Conservation (phyloP, 345 rosid genomes). For the Leavenworthia alabamica region DNA sequence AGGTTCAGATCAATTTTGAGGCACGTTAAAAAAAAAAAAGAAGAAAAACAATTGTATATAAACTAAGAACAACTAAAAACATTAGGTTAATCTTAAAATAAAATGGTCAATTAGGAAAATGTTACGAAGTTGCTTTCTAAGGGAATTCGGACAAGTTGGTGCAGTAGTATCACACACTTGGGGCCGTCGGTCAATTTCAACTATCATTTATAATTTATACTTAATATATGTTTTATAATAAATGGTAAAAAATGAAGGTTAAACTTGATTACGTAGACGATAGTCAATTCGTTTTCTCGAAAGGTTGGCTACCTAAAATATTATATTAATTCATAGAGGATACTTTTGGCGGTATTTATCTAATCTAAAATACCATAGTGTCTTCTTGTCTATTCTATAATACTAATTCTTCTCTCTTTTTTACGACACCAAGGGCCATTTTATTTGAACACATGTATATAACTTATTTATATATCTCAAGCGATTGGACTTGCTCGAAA, state of each 20-base stretch:
- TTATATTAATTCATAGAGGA: neutral
- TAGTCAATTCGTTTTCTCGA: constrained; percentile 29
- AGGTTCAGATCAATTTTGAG: too few species aligned
- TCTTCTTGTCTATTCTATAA: constrained; percentile 8
- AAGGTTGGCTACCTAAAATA: constrained; percentile 23
- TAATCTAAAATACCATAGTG: constrained; percentile 11
- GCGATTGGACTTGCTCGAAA: neutral
- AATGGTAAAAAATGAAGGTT: neutral
- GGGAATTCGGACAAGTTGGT: constrained; percentile 21
- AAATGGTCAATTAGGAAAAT: constrained; percentile 24
- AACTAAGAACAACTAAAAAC: neutral
- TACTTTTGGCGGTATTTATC: constrained; percentile 17
- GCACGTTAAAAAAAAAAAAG: neutral
- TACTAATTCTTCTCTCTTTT: neutral
- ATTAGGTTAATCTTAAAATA: neutral
- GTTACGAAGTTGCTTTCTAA: constrained; percentile 22
- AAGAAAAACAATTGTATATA: neutral
- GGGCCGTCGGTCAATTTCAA: constrained; percentile 19
- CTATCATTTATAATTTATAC: constrained; percentile 9
- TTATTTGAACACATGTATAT: constrained; percentile 13
- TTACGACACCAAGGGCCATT: constrained; percentile 22
- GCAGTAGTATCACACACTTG: constrained; percentile 21
- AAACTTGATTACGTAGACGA: constrained; percentile 21
- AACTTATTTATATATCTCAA: constrained; percentile 2
- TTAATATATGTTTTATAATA: neutral